Base-by-base conservation (phyloP, 2,329 filamentous ascomycete genomes). In the Amylocarpus encephaloides region DNA sequence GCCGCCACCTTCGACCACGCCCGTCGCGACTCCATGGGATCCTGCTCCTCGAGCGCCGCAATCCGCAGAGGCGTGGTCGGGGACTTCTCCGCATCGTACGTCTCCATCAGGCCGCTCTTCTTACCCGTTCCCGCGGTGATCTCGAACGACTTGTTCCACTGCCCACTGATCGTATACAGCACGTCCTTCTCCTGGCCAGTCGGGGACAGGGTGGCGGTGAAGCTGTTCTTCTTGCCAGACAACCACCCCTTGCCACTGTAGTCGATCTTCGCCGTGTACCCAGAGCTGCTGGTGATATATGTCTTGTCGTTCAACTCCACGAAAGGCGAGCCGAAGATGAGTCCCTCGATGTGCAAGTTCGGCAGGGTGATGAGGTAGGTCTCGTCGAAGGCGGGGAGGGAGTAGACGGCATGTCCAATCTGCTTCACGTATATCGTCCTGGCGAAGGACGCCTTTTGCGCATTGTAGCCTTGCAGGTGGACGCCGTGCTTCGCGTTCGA, bases 181-280 rank as follows among this genome's bases (percentile, higher is more conserved):
- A 81, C 77, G 46, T 87, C 84, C 70, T 85, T 86, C 69, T 84
- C 88, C 54, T 75, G 74, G 72, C 82, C 70, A 68, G 87, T 81
- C 13, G 74, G 77, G 71, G 86, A 90, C 50, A 97, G 67, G 19
- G 75, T 76, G 12, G 90, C 92, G 11, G 75, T 81, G 67, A 97
- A 89, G 50, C 79, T 86, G 73, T 97, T 97, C 75, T 95, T 96
- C 77, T 95, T 95, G 59, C 92, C 93, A 41, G 86, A 90, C 9
- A 98, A 70, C 92, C 92, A 98, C 51, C 92, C 92, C 67, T 89
- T 92, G 63, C 92, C 91, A 54, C 82, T 86, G 73, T 95, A 98
- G 67, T 95, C 89, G 63, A 97, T 87, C 72, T 89, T 91, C 57
- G 88, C 80, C 4, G 89, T 86, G 72, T 85, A 96, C 47, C 93